A percentile compares a stretch with the other conserved stretches of the same genome.
These are phyloP conservation scores for Aphanomyces euteiches DNA, from an alignment of 352 stramenopile genomes.

Conservation along the genomic window DNA sequence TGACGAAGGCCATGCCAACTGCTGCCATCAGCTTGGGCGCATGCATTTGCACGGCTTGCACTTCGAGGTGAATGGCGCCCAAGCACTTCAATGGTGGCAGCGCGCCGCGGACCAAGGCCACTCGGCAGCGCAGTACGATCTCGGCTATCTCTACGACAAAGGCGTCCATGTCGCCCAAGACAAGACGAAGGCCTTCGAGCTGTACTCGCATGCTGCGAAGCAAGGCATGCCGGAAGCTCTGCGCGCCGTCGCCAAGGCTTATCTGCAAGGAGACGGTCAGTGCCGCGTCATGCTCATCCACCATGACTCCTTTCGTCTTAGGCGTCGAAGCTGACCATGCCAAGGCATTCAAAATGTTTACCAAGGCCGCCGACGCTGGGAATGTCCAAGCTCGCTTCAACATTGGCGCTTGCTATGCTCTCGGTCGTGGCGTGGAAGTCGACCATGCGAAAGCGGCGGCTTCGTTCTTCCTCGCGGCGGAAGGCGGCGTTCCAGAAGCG, in stretches of 20 bases:
- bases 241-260: conserved; percentile 54
- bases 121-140: conserved; percentile 67
- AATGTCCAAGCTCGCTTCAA: conserved; percentile 68
- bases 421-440: conserved; percentile 42
- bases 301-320: not conserved
- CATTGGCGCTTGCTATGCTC: conserved; percentile 71
- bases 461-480: conserved; percentile 67
- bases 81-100: conserved; percentile 61
- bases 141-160: conserved; percentile 70
- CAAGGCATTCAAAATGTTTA: conserved; percentile 54
- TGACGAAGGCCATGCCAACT: conserved; percentile 59
- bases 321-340: conserved; percentile 33
- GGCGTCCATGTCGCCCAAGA: conserved; percentile 63
- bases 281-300: not conserved
- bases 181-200: conserved; percentile 48
- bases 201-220: conserved; percentile 55
- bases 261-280: conserved; percentile 42
- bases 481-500: conserved; percentile 54
- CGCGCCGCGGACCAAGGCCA: conserved; percentile 56
- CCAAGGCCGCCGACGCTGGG: conserved; percentile 54
- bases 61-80: conserved; percentile 37
- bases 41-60: conserved; percentile 56
- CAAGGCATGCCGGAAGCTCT: conserved; percentile 71
- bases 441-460: conserved; percentile 58
- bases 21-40: conserved; percentile 72